Evolutionary conservation across 2,329 filamentous ascomycete species (phyloP), one percentile per base, ranked within the genome.

Genomic region (Chaetomium olivaceum): DNA sequence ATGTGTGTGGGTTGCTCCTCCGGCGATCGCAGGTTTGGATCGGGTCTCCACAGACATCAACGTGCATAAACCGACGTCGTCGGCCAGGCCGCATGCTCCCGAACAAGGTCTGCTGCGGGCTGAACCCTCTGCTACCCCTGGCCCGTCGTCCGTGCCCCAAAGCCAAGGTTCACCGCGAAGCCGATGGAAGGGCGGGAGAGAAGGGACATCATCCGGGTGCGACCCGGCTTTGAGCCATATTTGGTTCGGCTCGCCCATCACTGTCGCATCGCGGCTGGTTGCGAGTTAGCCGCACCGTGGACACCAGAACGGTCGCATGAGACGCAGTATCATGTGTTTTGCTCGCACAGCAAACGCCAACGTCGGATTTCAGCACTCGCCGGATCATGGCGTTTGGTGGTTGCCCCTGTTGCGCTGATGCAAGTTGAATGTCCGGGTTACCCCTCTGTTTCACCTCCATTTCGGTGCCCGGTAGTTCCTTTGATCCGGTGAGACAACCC

Each of bases 301-400:
- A 64, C 61, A 61, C 65, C 62, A 57, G 54, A 68, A 70, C 56
- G 65, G 72, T 72, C 72, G 72, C 72, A 73, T 69, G 62, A 61
- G 61, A 33, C 50, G 46, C 59, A 64, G n/a, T 58, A 70, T 73
- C 72, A 74, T 72, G 71, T 73, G 72, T 60, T 66, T 61, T 25
- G 19, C 43, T 11, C 48, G 31, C 43, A 54, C 65, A 64, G 36
- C 43, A 52, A 21, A 46, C 31, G 14, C 54, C 62, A 60, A 61
- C 62, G 50, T 65, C 62, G 39, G 27, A 52, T 51, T n/a, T 54
- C 36, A 55, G 12, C 52, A 31, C 19, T 25, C 21, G 48, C 48
- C 33, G 27, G 27, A 19, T 21, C 39, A 39, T 57, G 36, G 23
- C 16, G 55, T 21, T 43, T 57, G 27, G 51, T 27, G 51, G 23